Percentiles rank a stretch among this genome's conserved stretches.
phyloP scores from a whole-genome alignment of 2,329 filamentous ascomycete species.

The Didymella sp. region DNA sequence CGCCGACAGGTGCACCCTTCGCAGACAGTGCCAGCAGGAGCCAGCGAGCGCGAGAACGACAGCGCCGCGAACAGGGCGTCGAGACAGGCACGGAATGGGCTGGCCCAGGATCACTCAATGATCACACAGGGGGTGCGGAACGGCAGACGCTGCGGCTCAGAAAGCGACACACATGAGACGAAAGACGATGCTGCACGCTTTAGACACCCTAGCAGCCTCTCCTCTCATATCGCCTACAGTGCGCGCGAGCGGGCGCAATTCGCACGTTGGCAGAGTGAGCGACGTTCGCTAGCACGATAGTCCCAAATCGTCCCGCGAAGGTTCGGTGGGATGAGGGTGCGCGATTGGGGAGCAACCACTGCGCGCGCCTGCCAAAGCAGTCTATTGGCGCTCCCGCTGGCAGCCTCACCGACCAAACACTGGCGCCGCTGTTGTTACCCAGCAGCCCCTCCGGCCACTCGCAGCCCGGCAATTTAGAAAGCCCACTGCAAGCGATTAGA shows the following conservation, averaged over 20 bases:
- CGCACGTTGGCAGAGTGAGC: constrained; percentile 18
- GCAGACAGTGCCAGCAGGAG: neutral
- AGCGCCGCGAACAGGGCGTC: constrained; percentile 21
- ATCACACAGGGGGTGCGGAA: constrained; percentile 35
- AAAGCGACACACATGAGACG: constrained; percentile 40
- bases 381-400: constrained; percentile 33
- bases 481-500: constrained; percentile 24
- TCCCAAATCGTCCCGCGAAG: constrained; percentile 27
- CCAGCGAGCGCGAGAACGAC: constrained; percentile 13
- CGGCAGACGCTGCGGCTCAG: constrained; percentile 28
- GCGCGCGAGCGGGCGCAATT: constrained; percentile 17
- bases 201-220: constrained; percentile 29
- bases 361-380: constrained; percentile 31
- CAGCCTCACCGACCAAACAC: constrained; percentile 20
- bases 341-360: constrained; percentile 26
- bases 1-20: constrained; percentile 12
- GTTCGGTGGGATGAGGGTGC: constrained; percentile 16
- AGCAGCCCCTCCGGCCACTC: constrained; percentile 17
- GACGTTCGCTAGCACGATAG: constrained; percentile 19
- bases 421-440: constrained; percentile 10
- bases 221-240: constrained; percentile 41
- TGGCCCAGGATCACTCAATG: constrained; percentile 35
- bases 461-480: constrained; percentile 21
- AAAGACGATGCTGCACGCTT: constrained; percentile 37
- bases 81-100: constrained; percentile 34